Base-by-base conservation (phyloP, 1,284 basidiomycete species). In the Dichomitus squalens region DNA sequence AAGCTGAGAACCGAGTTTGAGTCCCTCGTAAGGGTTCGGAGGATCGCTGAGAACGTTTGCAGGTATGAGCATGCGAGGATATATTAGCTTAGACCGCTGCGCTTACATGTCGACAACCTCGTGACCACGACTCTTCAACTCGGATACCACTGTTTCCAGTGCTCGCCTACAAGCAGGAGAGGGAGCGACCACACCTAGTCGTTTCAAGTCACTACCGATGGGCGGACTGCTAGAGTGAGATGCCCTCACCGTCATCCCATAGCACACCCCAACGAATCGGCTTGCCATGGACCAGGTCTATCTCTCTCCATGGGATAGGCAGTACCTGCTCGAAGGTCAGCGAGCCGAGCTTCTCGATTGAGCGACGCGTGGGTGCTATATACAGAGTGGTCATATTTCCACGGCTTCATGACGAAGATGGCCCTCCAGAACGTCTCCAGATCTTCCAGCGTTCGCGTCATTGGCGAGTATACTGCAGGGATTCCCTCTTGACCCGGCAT, bases 131-230 rank as follows among this genome's bases (percentile, higher is more conserved):
- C 71, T 64, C 33, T 71, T 59, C 12, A 90, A 70, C 0, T 77
- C 77, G 1, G 76, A 71, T 2, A 84, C 78, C 5, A 81, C 78
- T 48, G 77, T 76, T 29, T 75, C 58, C 16, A 90, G 75, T 0
- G 86, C 87, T 20, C 88, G 75, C 21, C 72, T 70, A 64, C 81
- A 84, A 2, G 87, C 85, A 0, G 88, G 88, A 18, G 83, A 84
- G 0, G 85, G 80, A 52, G 76, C 65, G 34, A 82, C 75, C 53
- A 85, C 74, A 27, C 70, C 70, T 72, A 6, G 12, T 11, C 18
- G 5, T 33, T 14, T 29, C 6, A 31, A 18, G 52, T 31, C 5
- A 51, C 4, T 49, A 4, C 29, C 16, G 38, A 40, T n/a, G 27
- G n/a, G n/a, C 16, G 8, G 25, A n/a, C 5, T 9, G n/a, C n/a